These are phyloP conservation scores for Cynara cardunculus DNA, from an alignment of 129 eudicot genomes.

Conservation along the genomic window DNA sequence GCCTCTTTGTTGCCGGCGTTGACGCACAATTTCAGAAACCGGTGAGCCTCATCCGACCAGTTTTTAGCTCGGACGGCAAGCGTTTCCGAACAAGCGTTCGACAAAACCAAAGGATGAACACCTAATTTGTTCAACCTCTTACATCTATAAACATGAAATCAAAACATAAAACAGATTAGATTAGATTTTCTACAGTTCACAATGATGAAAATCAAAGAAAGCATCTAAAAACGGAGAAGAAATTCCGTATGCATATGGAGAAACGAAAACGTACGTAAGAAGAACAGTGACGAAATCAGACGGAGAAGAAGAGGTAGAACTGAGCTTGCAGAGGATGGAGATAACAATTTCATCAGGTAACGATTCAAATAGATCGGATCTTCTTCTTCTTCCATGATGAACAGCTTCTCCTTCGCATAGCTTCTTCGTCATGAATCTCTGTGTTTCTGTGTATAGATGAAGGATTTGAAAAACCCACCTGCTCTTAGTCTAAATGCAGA, in stretches of 20 bases:
- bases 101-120: constrained; percentile 22
- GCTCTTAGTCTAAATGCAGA: background rate
- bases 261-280: constrained; percentile 20
- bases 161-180: background rate
- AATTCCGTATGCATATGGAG: background rate
- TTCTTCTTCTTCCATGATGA: background rate
- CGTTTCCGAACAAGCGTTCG: constrained; percentile 14
- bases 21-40: constrained; percentile 20
- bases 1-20: constrained; percentile 39
- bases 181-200: background rate
- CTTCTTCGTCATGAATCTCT: background rate
- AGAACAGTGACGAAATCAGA: constrained; percentile 31
- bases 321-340: constrained; percentile 28
- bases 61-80: constrained; percentile 35
- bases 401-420: background rate
- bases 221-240: background rate
- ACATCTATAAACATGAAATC: constrained; percentile 14
- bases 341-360: constrained; percentile 43
- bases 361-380: constrained; percentile 26
- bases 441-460: background rate
- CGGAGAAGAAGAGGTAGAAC: constrained; percentile 29
- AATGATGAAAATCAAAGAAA: background rate
- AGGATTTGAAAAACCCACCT: background rate
- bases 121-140: constrained; percentile 29
- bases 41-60: constrained; percentile 35